Evolutionary conservation across 176 grass and related monocot species (phyloP), one percentile per base, ranked within the genome.

Genomic region (Hyparrhenia diplandra): DNA sequence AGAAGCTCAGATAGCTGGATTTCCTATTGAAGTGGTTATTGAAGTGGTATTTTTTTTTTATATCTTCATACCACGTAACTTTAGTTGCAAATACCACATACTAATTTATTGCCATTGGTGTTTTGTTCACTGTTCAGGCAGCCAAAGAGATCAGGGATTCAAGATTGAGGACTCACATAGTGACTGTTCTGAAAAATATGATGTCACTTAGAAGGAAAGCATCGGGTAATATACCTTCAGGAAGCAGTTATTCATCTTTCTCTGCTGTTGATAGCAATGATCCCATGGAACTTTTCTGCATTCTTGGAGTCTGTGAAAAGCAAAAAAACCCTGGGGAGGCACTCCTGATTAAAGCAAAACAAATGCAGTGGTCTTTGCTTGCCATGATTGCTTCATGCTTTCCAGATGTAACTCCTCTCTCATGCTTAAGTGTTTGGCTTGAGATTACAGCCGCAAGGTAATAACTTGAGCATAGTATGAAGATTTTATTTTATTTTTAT

Each of bases 391-490:
- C 95, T 83, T 98, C 95, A 29, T 94, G 95, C 67, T 98, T 94
- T 82, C 47, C 84, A 77, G 92, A 98, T 92, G 89, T 87, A 73
- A 92, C 92, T 77, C 78, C 76, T 76, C 88, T 98, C 62, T 82
- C 88, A 78, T 94, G 95, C 77, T 78, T 94, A 80, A 92, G 86
- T 80, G 66, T 91, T 85, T 98, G 95, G 95, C 92, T 98, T 61
- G 95, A 94, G 78, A 98, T 94, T 91, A 98, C 95, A 83, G 84
- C 89, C 10, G 75, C 86, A 77, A 94, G 92, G 95, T 98, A 90
- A 87, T 49, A 75, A 55, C 57, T 24, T 81, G 52, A 69, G 1
- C 32, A 17, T 67, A 70, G 31, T 27, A 64, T 17, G 24, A n/a
- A n/a, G n/a, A n/a, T n/a, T n/a, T n/a, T n/a, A n/a, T n/a, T n/a